Conservation (phyloP, 805 yeast genomes). For the Pichia phayaonensis region DNA sequence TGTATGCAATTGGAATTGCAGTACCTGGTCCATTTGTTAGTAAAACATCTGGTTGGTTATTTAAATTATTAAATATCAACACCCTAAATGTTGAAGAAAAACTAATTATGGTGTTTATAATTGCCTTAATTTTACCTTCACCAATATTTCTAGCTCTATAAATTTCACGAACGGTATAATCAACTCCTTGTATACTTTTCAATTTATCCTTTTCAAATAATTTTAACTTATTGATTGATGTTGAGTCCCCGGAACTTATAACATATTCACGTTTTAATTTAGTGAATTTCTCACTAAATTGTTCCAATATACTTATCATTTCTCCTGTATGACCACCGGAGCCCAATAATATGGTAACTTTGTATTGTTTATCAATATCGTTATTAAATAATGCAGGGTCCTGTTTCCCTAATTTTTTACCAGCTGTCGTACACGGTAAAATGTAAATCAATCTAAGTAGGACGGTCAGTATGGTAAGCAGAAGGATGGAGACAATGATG, state of each 20-base stretch:
- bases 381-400: neutral
- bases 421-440: slow-evolving; percentile 18
- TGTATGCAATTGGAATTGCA: slow-evolving; percentile 58
- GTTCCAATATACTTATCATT: slow-evolving; percentile 63
- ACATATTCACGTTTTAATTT: slow-evolving; percentile 23
- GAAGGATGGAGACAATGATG: slow-evolving; percentile 5
- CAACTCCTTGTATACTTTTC: slow-evolving; percentile 11
- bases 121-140: slow-evolving; percentile 27
- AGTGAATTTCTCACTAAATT: slow-evolving; percentile 23
- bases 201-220: slow-evolving; percentile 27
- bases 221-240: slow-evolving; percentile 36
- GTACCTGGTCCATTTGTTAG: slow-evolving; percentile 78
- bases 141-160: slow-evolving; percentile 34
- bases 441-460: slow-evolving; percentile 15
- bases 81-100: slow-evolving; percentile 17
- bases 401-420: neutral
- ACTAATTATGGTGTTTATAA: slow-evolving; percentile 28
- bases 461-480: slow-evolving; percentile 5
- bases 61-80: slow-evolving; percentile 6
- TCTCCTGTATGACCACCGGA: slow-evolving; percentile 98
- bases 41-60: slow-evolving; percentile 25
- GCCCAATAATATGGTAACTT: slow-evolving; percentile 63
- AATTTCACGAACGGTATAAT: slow-evolving; percentile 22
- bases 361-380: neutral
- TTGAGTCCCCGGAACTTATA: slow-evolving; percentile 38